phyloP scores from a whole-genome alignment of 2,329 filamentous ascomycete species.

The Tolypocladium capitatum region DNA sequence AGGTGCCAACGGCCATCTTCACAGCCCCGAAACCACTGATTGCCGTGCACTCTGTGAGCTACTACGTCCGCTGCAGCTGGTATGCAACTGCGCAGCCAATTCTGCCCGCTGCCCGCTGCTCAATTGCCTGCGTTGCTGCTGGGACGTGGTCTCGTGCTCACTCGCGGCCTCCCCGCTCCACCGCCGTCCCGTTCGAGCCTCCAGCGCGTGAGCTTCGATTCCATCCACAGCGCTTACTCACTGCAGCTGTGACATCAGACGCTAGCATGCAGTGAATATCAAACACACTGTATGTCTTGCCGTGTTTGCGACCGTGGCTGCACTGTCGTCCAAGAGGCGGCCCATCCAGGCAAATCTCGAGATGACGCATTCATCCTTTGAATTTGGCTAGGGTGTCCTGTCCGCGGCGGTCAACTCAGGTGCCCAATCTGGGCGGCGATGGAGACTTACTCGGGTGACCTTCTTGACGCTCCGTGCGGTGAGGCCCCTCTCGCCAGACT shows the following conservation, averaged over 20 bases:
- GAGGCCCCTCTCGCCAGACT: conserved; percentile 58
- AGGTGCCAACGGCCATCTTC: neutral
- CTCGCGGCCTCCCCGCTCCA: neutral
- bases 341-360: neutral
- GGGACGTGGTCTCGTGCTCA: neutral
- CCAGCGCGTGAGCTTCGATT: neutral
- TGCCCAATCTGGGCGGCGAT: neutral
- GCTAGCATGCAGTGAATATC: neutral
- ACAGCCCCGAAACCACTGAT: neutral
- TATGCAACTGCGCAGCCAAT: neutral
- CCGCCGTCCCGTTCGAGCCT: neutral
- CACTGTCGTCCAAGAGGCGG: neutral
- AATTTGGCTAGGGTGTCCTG: conserved; percentile 56
- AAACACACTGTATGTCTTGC: neutral
- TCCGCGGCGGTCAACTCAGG: neutral
- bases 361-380: conserved; percentile 38
- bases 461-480: conserved; percentile 66
- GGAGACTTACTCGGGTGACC: conserved; percentile 50
- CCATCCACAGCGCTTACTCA: neutral
- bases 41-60: neutral
- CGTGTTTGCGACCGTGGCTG: neutral
- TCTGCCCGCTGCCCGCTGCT: neutral
- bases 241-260: no score
- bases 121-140: neutral
- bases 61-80: neutral